phyloP scores from a whole-genome alignment of 2,329 filamentous ascomycete genomes.

The Fonsecaea monophora region DNA sequence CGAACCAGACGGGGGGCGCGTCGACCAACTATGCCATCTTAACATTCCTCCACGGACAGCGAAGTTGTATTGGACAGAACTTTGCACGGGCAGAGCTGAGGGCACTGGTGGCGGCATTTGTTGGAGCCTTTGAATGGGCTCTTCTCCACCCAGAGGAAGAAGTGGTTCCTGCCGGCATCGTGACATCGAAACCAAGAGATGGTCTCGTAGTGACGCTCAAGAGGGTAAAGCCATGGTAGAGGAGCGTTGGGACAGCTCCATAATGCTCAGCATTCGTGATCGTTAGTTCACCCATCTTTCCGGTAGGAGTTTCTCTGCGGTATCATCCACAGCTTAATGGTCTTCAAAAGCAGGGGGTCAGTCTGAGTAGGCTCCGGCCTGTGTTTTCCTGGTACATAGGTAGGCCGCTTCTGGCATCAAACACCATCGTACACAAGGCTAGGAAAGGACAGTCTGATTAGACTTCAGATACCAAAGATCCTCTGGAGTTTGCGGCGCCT shows the following conservation, averaged over 20 bases:
- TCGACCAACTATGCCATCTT: conserved; percentile 73
- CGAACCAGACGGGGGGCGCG: conserved; percentile 64
- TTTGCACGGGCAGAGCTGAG: conserved; percentile 80
- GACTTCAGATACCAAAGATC: neutral
- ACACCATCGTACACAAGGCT: neutral
- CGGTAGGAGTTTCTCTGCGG: neutral
- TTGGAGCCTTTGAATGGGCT: conserved; percentile 60
- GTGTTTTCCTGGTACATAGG: neutral
- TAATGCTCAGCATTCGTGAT: neutral
- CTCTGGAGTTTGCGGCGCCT: neutral
- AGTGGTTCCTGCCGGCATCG: conserved; percentile 53
- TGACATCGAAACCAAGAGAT: conserved; percentile 63
- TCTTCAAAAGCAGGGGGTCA: neutral
- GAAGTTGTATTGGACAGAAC: conserved; percentile 40
- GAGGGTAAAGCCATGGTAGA: neutral
- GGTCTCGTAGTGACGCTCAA: conserved; percentile 67
- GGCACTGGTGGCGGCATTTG: conserved; percentile 77
- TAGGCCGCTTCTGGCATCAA: neutral
- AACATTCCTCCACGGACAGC: conserved; percentile 74
- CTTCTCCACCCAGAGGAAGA: conserved; percentile 67
- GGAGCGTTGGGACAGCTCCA: neutral
- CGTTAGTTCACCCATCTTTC: neutral
- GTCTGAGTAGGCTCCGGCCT: neutral
- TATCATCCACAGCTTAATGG: neutral
- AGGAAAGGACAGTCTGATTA: neutral